Base-by-base conservation (phyloP, 2,329 filamentous ascomycete species). In the Ophiostoma sp. region DNA sequence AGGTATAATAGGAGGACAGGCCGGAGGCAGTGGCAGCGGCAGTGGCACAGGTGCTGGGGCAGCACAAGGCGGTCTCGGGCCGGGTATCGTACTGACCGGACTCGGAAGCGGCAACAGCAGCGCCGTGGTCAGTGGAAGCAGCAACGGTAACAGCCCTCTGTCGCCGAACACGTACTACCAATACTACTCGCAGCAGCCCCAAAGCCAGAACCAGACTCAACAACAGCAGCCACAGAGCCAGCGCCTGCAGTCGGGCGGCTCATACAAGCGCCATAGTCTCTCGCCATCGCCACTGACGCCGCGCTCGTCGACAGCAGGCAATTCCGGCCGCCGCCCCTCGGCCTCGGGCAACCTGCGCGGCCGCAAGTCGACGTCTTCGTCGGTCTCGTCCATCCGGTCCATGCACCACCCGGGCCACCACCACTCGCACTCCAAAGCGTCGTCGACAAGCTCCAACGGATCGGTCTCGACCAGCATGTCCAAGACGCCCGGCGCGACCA, bases 301-400 rank as follows among this genome's bases (percentile, higher is more conserved):
- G 3, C 89, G 93, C 52, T 93, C 91, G 0, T 90, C 40, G 2
- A 52, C 47, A 16, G 47, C 11, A 14, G 49, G 49, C 60, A 42
- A 42, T 6, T n/a, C 38, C 14, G 18, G 96, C 74, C 88, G 95
- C 11, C 89, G 93, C 47, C 87, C 92, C 2, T 96, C 92, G 5
- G 87, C 85, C 63, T 66, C 52, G 36, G 93, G 36, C 12, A 66
- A 94, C 42, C 84, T 98, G 62, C 87, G 93, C 41, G 94, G 95
- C 49, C 87, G 95, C 70, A 98, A 98, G 77, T 98, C 94, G 0
- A 99, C 95, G 0, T 97, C 93, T 0, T 97, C 93, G 0, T 98
- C 93, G 0, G 88, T 99, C 16, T 97, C 93, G 0, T 97, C 93
- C 0, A 89, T 99, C 69, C 89, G 95, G 69, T 96, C 91, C 62